These are phyloP conservation scores for Brasilioporus rufonigricans DNA, from an alignment of 768 basidiomycete genomes.

Conservation along the genomic window DNA sequence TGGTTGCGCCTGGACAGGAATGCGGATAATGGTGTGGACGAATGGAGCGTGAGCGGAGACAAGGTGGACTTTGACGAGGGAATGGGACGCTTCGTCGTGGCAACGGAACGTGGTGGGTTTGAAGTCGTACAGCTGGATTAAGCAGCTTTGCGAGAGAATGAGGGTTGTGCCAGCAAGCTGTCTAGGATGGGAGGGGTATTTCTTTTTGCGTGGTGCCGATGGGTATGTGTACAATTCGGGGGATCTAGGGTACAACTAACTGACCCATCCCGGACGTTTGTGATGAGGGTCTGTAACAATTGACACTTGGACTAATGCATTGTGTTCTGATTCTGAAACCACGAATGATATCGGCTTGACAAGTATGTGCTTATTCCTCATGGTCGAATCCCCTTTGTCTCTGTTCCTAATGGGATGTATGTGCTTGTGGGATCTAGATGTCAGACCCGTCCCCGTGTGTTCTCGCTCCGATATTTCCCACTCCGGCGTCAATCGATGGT, in stretches of 20 bases:
- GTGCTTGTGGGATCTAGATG: background rate
- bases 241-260: background rate
- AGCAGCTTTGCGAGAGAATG: background rate
- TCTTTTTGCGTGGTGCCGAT: background rate
- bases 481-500: background rate
- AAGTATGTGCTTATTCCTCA: background rate
- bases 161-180: background rate
- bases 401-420: background rate
- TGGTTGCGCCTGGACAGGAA: background rate
- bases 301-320: background rate
- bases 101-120: slow-evolving; percentile 24
- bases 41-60: slow-evolving; percentile 7
- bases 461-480: background rate
- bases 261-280: background rate
- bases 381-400: background rate
- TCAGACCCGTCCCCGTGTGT: background rate
- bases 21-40: background rate
- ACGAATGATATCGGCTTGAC: background rate
- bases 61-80: slow-evolving; percentile 31
- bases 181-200: background rate
- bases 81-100: slow-evolving; percentile 31
- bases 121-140: slow-evolving; percentile 27
- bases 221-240: background rate
- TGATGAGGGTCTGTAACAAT: background rate
- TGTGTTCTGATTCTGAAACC: background rate